A percentile compares a stretch with the other conserved stretches of the same genome.
Conservation (phyloP, 2,329 filamentous ascomycete genomes). For the Neospermospora avenae region DNA sequence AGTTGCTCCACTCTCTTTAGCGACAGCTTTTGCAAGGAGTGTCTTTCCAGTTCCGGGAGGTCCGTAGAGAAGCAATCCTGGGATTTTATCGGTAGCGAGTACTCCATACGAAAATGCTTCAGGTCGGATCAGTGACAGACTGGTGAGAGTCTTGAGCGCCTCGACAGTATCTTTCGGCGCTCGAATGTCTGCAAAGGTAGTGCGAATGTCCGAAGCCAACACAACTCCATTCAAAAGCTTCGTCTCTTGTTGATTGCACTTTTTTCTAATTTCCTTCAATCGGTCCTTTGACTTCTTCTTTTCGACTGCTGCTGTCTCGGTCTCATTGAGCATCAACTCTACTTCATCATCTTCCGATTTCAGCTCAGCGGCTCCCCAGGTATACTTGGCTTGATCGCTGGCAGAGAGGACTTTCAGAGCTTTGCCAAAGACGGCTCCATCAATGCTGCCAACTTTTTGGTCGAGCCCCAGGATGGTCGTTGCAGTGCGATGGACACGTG, state of each 20-base stretch:
- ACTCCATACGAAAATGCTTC: slow-evolving; percentile 97
- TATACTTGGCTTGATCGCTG: slow-evolving; percentile 47
- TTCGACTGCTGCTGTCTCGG: slow-evolving; percentile 33
- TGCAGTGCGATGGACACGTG: slow-evolving; percentile 58
- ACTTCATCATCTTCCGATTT: slow-evolving; percentile 38
- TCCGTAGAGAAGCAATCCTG: slow-evolving; percentile 83
- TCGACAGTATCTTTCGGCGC: slow-evolving; percentile 79
- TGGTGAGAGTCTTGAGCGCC: slow-evolving; percentile 83
- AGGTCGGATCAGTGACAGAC: slow-evolving; percentile 78
- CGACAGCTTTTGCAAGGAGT: slow-evolving; percentile 65
- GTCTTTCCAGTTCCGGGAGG: slow-evolving; percentile 80
- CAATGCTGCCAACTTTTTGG: slow-evolving; percentile 29
- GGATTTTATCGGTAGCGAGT: slow-evolving; percentile 84
- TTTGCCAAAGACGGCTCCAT: slow-evolving; percentile 35
- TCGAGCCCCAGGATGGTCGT: slow-evolving; percentile 46
- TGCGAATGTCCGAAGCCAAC: slow-evolving; percentile 75
- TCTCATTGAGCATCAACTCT: slow-evolving; percentile 27
- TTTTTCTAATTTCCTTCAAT: slow-evolving; percentile 50
- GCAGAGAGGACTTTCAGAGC: slow-evolving; percentile 41
- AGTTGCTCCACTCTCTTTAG: slow-evolving; percentile 64
- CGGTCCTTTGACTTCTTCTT: slow-evolving; percentile 38
- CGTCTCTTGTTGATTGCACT: slow-evolving; percentile 75
- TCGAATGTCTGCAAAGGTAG: slow-evolving; percentile 85
- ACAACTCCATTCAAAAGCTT: slow-evolving; percentile 79
- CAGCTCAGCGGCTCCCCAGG: slow-evolving; percentile 41